These are phyloP conservation scores for Hypoxylon cercidicola DNA, from an alignment of 495 filamentous ascomycete genomes.

Conservation along the genomic window DNA sequence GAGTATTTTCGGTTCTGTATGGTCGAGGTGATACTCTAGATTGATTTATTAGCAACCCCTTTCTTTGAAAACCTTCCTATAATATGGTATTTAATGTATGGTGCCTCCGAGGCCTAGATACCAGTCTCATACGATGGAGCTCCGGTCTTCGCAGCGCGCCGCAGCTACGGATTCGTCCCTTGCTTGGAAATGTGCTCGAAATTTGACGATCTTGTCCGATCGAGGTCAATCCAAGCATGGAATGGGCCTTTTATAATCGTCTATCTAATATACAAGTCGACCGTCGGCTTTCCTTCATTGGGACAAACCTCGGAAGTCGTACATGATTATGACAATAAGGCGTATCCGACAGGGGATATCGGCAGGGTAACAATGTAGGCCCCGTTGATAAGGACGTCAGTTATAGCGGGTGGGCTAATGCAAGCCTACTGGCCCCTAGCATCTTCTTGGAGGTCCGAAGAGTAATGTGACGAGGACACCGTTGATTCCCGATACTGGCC, in stretches of 20 bases:
- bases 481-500: constrained; percentile 25
- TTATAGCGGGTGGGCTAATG: constrained; percentile 8
- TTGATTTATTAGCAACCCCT: background rate
- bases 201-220: background rate
- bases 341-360: constrained; percentile 5
- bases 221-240: background rate
- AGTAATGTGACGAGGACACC: constrained; percentile 1
- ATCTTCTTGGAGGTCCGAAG: background rate
- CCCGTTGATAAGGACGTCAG: constrained; percentile 20
- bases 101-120: background rate
- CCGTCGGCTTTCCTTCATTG: constrained; percentile 25
- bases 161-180: background rate
- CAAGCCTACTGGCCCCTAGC: constrained; percentile 1
- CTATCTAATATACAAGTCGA: too few species aligned
- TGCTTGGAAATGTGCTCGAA: too few species aligned
- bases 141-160: background rate
- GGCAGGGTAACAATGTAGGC: constrained; percentile 26
- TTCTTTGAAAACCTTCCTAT: background rate
- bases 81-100: background rate
- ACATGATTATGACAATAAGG: constrained; percentile 32
- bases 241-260: background rate
- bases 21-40: background rate
- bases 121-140: background rate
- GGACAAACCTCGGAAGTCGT: constrained; percentile 8
- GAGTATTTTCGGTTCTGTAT: too few species aligned